Evolutionary conservation across 495 filamentous ascomycete genomes (phyloP).

Genomic region (Aspergillus mulundensis): DNA sequence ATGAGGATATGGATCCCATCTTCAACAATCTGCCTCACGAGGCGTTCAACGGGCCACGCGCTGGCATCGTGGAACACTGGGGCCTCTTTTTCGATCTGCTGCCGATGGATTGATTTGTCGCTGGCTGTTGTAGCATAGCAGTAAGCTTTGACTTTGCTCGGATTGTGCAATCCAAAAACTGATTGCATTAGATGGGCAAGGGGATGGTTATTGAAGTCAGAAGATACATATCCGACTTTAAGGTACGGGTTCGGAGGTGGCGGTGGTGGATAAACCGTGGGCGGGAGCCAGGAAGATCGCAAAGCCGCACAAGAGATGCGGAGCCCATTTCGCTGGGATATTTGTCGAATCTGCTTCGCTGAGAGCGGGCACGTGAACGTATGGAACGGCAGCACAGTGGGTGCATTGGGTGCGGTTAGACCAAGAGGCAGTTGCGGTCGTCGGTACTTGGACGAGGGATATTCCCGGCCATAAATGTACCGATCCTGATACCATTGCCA

Average conservation of each 20-base stretch:
- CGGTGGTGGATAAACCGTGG: constrained; percentile 77
- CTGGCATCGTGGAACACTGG: constrained; percentile 90
- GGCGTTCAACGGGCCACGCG: constrained; percentile 74
- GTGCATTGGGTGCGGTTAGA: constrained; percentile 80
- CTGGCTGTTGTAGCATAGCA: constrained; percentile 97
- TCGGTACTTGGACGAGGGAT: constrained; percentile 57
- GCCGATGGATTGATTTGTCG: constrained; percentile 85
- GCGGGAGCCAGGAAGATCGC: constrained; percentile 78
- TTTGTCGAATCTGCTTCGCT: constrained; percentile 89
- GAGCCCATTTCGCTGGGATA: constrained; percentile 91
- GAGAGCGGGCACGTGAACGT: constrained; percentile 95
- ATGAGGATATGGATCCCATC: constrained; percentile 96
- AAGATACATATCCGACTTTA: constrained; percentile 93
- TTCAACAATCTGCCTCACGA: constrained; percentile 86
- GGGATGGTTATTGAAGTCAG: constrained; percentile 98
- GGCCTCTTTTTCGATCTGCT: constrained; percentile 91
- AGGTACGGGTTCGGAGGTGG: constrained; percentile 76
- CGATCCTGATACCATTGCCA: constrained; percentile 89
- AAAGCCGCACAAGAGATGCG: constrained; percentile 90
- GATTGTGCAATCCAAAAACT: constrained; percentile 89
- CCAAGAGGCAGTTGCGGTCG: constrained; percentile 72
- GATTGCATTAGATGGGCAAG: constrained; percentile 98
- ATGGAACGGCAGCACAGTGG: constrained; percentile 97
- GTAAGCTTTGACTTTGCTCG: constrained; percentile 69
- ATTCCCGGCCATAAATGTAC: constrained; percentile 59